Base-by-base conservation (phyloP, 805 yeast genomes). In the Lipomyces chichibuensis region DNA sequence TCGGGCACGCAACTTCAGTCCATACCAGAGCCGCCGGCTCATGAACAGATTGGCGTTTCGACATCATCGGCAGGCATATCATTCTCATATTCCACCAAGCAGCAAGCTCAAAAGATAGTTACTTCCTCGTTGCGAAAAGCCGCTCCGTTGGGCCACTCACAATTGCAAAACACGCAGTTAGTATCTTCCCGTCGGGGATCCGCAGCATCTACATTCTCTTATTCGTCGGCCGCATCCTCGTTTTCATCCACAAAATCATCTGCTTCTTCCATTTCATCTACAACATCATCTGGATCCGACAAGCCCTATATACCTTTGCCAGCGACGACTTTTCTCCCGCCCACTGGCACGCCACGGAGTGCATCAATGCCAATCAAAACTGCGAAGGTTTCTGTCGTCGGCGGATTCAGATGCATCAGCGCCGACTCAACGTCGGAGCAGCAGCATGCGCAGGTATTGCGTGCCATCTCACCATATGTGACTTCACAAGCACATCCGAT, bases 331-430 rank as follows among this genome's bases (percentile, higher is more conserved):
- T 63, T 59, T 29, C 37, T 35, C 17, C 59, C 70, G 43, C 13
- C 60, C 1, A 37, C 60, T 1, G 61, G 33, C 51, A 35, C 63
- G 43, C 20, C 33, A 13, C 33, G 66, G 17, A 49, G 29, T 23
- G 33, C 54, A n/a, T 60, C 70, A 1, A 29, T 59, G 14, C 63
- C 69, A 25, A 37, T 37, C 3, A 51, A 37, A 35, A 46, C 68
- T 17, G 51, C 46, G 56, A 53, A 52, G 23, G 53, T 63, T 35
- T 67, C 71, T 2, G 64, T 65, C 23, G 66, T 68, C 5, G 71
- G 71, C 7, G 71, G 71, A 13, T 69, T 69, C 59, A 29, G 71
- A 35, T 65, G 70, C 57, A 66, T 69, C 23, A 57, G 64, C 11
- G 71, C 69, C 7, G 71, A 67, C 32, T 55, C 62, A 11, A 35